Evolutionary conservation across 345 rosid species (phyloP), one percentile per base, ranked within the genome.

Genomic region (Lepidium africanum): DNA sequence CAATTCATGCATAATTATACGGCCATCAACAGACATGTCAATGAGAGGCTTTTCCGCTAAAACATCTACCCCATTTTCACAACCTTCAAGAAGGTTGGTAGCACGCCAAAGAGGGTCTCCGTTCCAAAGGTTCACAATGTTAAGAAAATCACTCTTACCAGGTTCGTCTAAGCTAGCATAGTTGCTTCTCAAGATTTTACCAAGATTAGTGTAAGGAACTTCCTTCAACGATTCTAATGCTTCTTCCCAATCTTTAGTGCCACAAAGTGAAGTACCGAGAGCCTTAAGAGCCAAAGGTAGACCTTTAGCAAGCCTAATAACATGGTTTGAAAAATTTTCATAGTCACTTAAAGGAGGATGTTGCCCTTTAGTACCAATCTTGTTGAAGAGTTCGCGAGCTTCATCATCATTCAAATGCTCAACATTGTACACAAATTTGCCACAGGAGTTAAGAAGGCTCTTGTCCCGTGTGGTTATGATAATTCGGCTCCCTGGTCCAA

Each of bases 401-500:
- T 56, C 4, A 42, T 33, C 46, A 30, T 53, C 41, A 11, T 66
- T 33, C 10, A 67, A 25, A 25, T 1, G 54, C 19, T 67, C 14
- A 53, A 67, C 62, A 10, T 54, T 10, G 38, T 67, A 54, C 16
- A 14, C 13, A 15, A 0, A 1, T 15, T 0, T 21, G 15, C 5
- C 35, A 25, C 0, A 53, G 2, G 10, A 16, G 3, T 4, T 41
- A 11, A 67, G 63, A 16, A 53, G 12, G 43, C 51, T 32, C 23
- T 32, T 67, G 62, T 67, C 52, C 16, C 62, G 62, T 17, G 71
- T 67, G 30, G 71, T 67, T 27, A 67, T 67, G 35, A 67, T 67
- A 42, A 67, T 61, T 32, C 53, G 38, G 52, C 66, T 61, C 39
- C 66, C 53, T 15, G 14, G 25, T n/a, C 66, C 38, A 42, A 67